Evolutionary conservation across 2,329 filamentous ascomycete genomes (phyloP).

Genomic region (Arthrobotrys pseudoclavata): DNA sequence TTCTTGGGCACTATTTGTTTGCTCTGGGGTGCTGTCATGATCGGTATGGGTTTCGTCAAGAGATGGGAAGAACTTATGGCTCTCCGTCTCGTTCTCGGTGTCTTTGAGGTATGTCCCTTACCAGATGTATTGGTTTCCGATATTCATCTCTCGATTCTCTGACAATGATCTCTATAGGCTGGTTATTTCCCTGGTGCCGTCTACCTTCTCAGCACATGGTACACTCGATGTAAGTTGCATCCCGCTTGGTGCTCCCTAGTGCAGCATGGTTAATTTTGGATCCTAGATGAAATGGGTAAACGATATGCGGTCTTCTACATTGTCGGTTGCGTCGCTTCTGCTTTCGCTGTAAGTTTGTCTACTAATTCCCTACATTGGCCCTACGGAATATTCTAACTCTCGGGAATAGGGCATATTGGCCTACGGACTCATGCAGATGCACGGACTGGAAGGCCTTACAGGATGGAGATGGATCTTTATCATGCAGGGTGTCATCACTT

Average conservation of each 20-base stretch:
- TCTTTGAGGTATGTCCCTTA: conserved; percentile 70
- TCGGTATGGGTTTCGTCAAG: conserved; percentile 75
- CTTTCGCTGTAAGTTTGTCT: conserved; percentile 68
- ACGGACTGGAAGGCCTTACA: conserved; percentile 67
- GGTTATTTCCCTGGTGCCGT: conserved; percentile 80
- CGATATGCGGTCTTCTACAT: conserved; percentile 69
- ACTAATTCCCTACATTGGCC: conserved; percentile 61
- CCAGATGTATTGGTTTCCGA: not conserved
- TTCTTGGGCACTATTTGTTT: conserved; percentile 72
- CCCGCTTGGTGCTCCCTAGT: not conserved
- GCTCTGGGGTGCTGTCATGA: conserved; percentile 74
- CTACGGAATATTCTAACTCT: conserved; percentile 77
- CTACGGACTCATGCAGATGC: conserved; percentile 73
- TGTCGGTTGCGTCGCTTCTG: conserved; percentile 69
- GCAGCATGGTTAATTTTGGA: not conserved
- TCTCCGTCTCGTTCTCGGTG: conserved; percentile 73
- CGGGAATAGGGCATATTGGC: conserved; percentile 78
- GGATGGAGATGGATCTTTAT: conserved; percentile 68
- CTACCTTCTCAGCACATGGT: conserved; percentile 81
- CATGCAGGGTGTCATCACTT: conserved; percentile 70
- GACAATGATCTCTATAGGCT: conserved; percentile 63
- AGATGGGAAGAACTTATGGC: conserved; percentile 71
- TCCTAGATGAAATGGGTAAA: conserved; percentile 61
- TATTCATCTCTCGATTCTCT: not conserved
- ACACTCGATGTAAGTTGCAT: conserved; percentile 72